phyloP scores from a whole-genome alignment of 1,139 yeast genomes.

The Candida sanyaensis region DNA sequence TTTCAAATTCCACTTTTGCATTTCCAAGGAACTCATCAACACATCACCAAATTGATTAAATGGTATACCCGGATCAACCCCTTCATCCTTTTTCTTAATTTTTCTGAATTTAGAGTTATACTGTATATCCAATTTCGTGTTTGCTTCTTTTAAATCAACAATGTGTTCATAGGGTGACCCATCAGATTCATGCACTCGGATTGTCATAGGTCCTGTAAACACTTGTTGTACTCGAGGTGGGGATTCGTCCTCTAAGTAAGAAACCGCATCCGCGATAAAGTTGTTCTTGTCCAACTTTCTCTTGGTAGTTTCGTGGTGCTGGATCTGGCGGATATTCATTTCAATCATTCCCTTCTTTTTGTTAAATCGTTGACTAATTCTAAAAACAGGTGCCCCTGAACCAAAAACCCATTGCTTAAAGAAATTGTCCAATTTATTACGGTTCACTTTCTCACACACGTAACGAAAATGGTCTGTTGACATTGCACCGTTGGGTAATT shows the following conservation, averaged over 20 bases:
- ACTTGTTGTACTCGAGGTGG: conserved; percentile 44
- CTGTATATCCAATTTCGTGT: conserved; percentile 88
- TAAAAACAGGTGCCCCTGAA: conserved; percentile 84
- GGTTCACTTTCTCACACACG: conserved; percentile 91
- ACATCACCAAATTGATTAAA: conserved; percentile 79
- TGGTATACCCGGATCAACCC: conserved; percentile 42
- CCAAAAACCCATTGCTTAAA: conserved; percentile 95
- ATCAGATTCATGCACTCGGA: conserved; percentile 95
- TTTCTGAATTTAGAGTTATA: conserved; percentile 90
- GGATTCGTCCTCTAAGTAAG: conserved; percentile 43
- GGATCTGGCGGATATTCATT: conserved; percentile 91
- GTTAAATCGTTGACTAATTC: conserved; percentile 89
- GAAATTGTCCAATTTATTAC: conserved; percentile 78
- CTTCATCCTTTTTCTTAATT: conserved; percentile 57
- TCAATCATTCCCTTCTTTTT: conserved; percentile 93
- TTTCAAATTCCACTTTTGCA: conserved; percentile 68
- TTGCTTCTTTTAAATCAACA: conserved; percentile 82
- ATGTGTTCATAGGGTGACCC: conserved; percentile 99
- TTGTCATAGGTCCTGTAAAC: conserved; percentile 94
- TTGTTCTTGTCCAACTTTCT: conserved; percentile 35
- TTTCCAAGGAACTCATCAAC: conserved; percentile 58
- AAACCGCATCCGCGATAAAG: conserved; percentile 50
- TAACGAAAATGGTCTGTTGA: conserved; percentile 86
- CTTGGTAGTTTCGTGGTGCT: conserved; percentile 55
- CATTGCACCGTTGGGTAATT: conserved; percentile 73